These are phyloP conservation scores for Medicago lupulina DNA, from an alignment of 306 rosid genomes.

Conservation along the genomic window DNA sequence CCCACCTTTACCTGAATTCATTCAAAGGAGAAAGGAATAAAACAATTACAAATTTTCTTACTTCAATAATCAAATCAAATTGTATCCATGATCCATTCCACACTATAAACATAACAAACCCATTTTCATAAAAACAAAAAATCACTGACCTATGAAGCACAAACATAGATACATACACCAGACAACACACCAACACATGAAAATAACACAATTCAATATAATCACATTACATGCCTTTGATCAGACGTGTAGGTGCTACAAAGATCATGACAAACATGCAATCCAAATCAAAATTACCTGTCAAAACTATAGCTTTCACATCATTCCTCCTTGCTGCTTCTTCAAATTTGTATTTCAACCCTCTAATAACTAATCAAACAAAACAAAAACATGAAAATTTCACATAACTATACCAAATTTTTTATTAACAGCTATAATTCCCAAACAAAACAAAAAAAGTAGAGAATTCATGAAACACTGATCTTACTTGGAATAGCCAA, in stretches of 20 bases:
- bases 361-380: slow-evolving; percentile 59
- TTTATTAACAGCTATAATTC: not conserved
- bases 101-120: slow-evolving; percentile 14
- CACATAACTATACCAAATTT: not conserved
- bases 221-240: no score
- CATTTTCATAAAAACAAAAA: slow-evolving; percentile 4
- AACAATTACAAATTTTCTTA: slow-evolving; percentile 28
- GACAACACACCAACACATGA: no score
- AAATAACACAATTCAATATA: no score
- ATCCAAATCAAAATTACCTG: slow-evolving; percentile 58
- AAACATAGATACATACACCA: no score
- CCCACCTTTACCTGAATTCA: slow-evolving; percentile 78
- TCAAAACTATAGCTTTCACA: slow-evolving; percentile 86
- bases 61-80: slow-evolving; percentile 32
- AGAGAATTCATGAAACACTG: slow-evolving; percentile 19
- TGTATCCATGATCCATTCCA: not conserved
- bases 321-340: slow-evolving; percentile 84
- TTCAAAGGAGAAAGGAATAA: not conserved
- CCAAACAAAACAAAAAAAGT: not conserved
- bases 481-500: slow-evolving; percentile 70
- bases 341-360: slow-evolving; percentile 71
- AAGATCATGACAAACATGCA: not conserved
- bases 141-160: no score
- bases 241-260: no score
- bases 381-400: not conserved